Conservation (phyloP, 306 rosid genomes). For the Vigna nakashimae region DNA sequence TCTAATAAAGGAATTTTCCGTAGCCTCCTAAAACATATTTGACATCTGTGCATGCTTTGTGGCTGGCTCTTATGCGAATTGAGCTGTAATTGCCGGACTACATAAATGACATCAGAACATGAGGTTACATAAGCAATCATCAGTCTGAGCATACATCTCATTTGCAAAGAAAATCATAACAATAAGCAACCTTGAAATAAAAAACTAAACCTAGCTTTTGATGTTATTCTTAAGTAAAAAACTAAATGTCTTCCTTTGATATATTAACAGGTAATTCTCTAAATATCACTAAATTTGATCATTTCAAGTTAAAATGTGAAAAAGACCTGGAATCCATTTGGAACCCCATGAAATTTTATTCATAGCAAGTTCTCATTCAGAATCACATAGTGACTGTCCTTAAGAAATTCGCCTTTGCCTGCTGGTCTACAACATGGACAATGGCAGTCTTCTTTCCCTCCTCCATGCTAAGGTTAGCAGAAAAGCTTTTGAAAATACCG, state of each 20-base stretch:
- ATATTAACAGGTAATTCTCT: neutral
- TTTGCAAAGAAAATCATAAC: constrained; percentile 7
- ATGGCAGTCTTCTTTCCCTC: constrained; percentile 55
- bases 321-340: neutral
- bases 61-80: neutral
- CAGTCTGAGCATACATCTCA: neutral
- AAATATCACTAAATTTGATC: constrained; percentile 18
- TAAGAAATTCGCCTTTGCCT: constrained; percentile 12
- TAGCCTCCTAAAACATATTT: neutral
- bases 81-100: neutral
- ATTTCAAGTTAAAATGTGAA: constrained; percentile 9
- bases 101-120: neutral
- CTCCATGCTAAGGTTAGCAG: constrained; percentile 41
- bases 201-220: constrained; percentile 5
- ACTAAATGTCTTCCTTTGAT: neutral
- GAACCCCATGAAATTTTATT: constrained; percentile 8
- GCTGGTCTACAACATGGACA: constrained; percentile 39
- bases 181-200: constrained; percentile 4
- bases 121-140: constrained; percentile 20
- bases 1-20: neutral
- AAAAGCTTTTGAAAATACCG: neutral
- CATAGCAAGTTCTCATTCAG: constrained; percentile 9
- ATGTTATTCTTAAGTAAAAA: constrained; percentile 4
- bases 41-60: constrained; percentile 2
- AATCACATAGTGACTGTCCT: neutral